A percentile compares a stretch with the other conserved stretches of the same genome.
These are phyloP conservation scores for Saccharomycopsis schoenii DNA, from an alignment of 805 yeast species.

Conservation along the genomic window DNA sequence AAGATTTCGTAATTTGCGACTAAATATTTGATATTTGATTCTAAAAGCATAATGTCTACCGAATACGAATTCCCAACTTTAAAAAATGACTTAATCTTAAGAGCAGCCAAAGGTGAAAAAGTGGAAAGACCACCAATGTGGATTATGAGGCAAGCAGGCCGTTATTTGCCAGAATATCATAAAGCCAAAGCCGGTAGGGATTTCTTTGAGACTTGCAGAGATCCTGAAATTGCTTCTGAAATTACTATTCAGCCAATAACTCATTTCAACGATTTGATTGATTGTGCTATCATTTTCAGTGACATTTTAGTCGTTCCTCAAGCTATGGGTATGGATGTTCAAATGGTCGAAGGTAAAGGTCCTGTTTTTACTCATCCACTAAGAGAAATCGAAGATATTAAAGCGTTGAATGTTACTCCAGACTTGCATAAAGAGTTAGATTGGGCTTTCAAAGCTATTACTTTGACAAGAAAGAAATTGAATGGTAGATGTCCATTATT, in stretches of 20 bases:
- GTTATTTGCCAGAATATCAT: slow-evolving; percentile 86
- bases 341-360: slow-evolving; percentile 90
- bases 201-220: slow-evolving; percentile 91
- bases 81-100: slow-evolving; percentile 79
- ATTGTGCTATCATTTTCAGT: slow-evolving; percentile 94
- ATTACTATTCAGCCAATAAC: slow-evolving; percentile 94
- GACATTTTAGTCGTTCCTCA: slow-evolving; percentile 96
- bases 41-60: neutral
- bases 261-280: slow-evolving; percentile 80
- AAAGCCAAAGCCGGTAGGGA: slow-evolving; percentile 76
- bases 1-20: neutral
- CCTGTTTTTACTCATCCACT: slow-evolving; percentile 88
- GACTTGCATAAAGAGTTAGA: slow-evolving; percentile 70
- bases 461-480: slow-evolving; percentile 76
- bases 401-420: slow-evolving; percentile 47
- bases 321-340: slow-evolving; percentile 94
- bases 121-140: slow-evolving; percentile 97
- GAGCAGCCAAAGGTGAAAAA: slow-evolving; percentile 84
- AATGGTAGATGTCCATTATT: slow-evolving; percentile 87
- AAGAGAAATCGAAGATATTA: slow-evolving; percentile 60
- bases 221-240: slow-evolving; percentile 86
- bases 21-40: neutral
- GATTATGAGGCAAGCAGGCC: slow-evolving; percentile 98
- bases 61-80: slow-evolving; percentile 51
- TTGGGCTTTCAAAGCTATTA: slow-evolving; percentile 94